Evolutionary conservation across 2,329 filamentous ascomycete genomes (phyloP), one percentile per base, ranked within the genome.

Genomic region (Aspergillus sp.): DNA sequence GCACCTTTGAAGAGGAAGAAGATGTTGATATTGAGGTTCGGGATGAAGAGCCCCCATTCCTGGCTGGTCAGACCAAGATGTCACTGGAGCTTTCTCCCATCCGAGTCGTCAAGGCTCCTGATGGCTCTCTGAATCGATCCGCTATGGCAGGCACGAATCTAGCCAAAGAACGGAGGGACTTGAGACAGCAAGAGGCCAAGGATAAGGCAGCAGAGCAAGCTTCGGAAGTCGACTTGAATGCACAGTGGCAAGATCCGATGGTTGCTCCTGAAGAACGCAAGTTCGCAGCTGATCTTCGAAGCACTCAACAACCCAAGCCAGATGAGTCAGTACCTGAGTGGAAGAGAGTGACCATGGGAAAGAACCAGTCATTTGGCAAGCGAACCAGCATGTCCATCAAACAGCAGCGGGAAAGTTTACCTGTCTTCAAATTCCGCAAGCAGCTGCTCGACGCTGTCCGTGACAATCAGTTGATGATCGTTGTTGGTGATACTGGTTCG

Each of bases 201-300:
- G 88, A 86, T 69, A 73, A 86, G 70, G 72, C 80, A 4, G 85
- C 88, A 26, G 82, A 93, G 51, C 82, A 87, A 53, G 78, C 82
- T 2, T 73, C 82, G 0, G 85, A 89, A 58, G 85, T 93, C 30
- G 89, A 97, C 59, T 73, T 98, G 3, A 82, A 85, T 44, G 82
- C 87, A 8, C 89, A 96, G 66, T 98, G 94, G 94, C 86, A 96
- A 48, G 93, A 98, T 64, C 93, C 93, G 0, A 95, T 98, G 90
- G 85, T 88, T 9, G 81, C 83, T 27, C 84, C 88, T 1, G 86
- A 93, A 53, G 81, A 90, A 63, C 79, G 86, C 46, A 85, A 93
- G 54, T 98, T 98, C 68, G 93, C 93, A 1, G 84, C 84, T 54
- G 93, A 97, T 55, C 66, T 97, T 43, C 80, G 88, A 46, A 85